Evolutionary conservation across 2,329 filamentous ascomycete species (phyloP).

Genomic region (Metarhizium anisopliae): DNA sequence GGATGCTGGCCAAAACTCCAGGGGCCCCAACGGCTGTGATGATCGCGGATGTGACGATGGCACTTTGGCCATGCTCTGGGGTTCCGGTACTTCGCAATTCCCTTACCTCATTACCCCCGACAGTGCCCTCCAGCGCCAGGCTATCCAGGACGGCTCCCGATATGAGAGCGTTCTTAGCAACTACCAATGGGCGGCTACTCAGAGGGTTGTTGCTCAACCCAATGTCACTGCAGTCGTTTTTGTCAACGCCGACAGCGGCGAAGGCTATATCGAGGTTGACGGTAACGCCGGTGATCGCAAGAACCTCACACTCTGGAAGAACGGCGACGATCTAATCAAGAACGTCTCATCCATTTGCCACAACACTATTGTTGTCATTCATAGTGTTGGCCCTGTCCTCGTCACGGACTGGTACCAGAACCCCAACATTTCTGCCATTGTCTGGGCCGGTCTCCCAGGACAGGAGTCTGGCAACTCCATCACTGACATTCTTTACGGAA

Average conservation of each 20-base stretch:
- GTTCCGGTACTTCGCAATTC: constrained; percentile 64
- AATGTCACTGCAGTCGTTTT: constrained; percentile 74
- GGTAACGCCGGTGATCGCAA: constrained; percentile 82
- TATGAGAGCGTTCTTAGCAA: constrained; percentile 62
- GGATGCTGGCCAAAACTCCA: constrained; percentile 67
- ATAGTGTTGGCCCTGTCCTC: constrained; percentile 73
- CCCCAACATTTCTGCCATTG: constrained; percentile 72
- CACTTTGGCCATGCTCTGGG: constrained; percentile 70
- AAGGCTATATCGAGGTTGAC: constrained; percentile 77
- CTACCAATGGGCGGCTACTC: constrained; percentile 51
- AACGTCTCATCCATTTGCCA: constrained; percentile 68
- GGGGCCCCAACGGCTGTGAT: constrained; percentile 69
- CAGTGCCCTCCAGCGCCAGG: constrained; percentile 56
- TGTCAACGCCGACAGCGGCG: constrained; percentile 77
- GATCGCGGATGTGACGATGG: constrained; percentile 56
- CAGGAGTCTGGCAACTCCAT: constrained; percentile 77
- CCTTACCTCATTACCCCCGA: constrained; percentile 71
- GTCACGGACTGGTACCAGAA: constrained; percentile 66
- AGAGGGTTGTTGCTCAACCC: constrained; percentile 51
- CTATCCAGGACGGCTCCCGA: constrained; percentile 46
- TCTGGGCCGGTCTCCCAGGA: constrained; percentile 75
- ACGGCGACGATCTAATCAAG: constrained; percentile 71
- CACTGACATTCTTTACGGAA: constrained; percentile 75
- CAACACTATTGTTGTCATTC: constrained; percentile 89
- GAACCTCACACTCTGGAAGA: constrained; percentile 83